Evolutionary conservation across 768 basidiomycete species (phyloP), one percentile per base, ranked within the genome.

Genomic region (Auriscalpium vulgare): DNA sequence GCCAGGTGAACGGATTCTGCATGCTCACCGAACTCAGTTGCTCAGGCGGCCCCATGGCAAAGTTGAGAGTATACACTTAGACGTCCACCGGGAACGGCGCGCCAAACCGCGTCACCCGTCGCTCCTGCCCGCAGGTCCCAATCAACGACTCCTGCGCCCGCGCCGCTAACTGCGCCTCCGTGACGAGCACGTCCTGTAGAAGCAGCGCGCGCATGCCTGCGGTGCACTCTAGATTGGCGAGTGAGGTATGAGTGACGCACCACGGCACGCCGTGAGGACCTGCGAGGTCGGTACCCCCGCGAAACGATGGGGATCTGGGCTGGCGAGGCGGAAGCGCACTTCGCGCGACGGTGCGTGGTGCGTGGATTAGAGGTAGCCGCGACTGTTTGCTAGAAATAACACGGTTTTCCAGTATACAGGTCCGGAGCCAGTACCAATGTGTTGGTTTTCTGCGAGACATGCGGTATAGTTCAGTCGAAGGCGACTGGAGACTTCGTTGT

Each of bases 331-430:
- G 7, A 47, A 29, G 14, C 50, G 29, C 19, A 40, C 16, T 10
- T 37, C 38, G 48, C 21, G n/a, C 10, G 46, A 29, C n/a, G 8
- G 53, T 11, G 47, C n/a, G 47, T n/a, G 23, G 47, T n/a, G n/a
- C n/a, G n/a, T n/a, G n/a, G 3, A 55, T 53, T 38, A 56, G 56
- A 52, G 37, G 48, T 19, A 47, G 55, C 54, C 9, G 14, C 56
- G 49, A 43, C 16, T 21, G 54, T 17, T 17, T 3, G 65, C 61
- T 71, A 44, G 69, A 65, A 57, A 72, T n/a, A n/a, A n/a, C n/a
- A n/a, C n/a, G n/a, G n/a, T n/a, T n/a, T n/a, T n/a, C n/a, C n/a
- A n/a, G n/a, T n/a, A n/a, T n/a, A n/a, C n/a, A n/a, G n/a, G n/a
- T n/a, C n/a, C n/a, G n/a, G n/a, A n/a, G n/a, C n/a, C n/a, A n/a